Evolutionary conservation across 495 filamentous ascomycete species (phyloP).

Genomic region (Pseudevernia furfuracea): DNA sequence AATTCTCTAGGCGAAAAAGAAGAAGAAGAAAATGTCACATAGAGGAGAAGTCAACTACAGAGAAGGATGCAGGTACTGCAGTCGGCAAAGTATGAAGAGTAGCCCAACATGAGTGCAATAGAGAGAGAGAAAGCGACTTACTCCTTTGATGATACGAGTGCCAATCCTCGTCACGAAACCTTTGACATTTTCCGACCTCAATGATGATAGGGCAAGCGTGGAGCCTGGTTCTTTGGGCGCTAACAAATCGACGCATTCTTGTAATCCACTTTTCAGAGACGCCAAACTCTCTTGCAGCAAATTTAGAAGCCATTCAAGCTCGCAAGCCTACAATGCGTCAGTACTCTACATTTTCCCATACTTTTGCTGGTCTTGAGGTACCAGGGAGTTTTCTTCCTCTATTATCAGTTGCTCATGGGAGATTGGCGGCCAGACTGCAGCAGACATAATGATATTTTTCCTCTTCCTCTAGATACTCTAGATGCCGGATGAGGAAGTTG

Average conservation of each 20-base stretch:
- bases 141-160: slow-evolving; percentile 66
- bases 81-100: not conserved
- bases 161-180: slow-evolving; percentile 81
- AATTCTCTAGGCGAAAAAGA: not conserved
- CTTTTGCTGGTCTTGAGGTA: slow-evolving; percentile 32
- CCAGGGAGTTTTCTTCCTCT: slow-evolving; percentile 61
- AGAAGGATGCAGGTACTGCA: not conserved
- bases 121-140: slow-evolving; percentile 35
- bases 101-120: not conserved
- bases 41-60: not conserved
- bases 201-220: slow-evolving; percentile 82
- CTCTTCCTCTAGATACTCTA: not conserved
- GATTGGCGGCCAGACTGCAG: slow-evolving; percentile 50
- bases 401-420: slow-evolving; percentile 53
- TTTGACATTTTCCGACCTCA: slow-evolving; percentile 81
- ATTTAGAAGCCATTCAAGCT: slow-evolving; percentile 80
- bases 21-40: not conserved
- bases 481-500: not conserved
- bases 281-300: slow-evolving; percentile 69
- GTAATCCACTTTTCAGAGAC: slow-evolving; percentile 72
- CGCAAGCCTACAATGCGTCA: slow-evolving; percentile 49
- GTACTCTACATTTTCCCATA: slow-evolving; percentile 13
- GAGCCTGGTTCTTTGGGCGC: slow-evolving; percentile 73
- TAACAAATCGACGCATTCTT: slow-evolving; percentile 79
- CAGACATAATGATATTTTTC: slow-evolving; percentile 21